Conservation (phyloP, 192 early-diverging fungal genomes). For the Gamsiella multidivaricata region DNA sequence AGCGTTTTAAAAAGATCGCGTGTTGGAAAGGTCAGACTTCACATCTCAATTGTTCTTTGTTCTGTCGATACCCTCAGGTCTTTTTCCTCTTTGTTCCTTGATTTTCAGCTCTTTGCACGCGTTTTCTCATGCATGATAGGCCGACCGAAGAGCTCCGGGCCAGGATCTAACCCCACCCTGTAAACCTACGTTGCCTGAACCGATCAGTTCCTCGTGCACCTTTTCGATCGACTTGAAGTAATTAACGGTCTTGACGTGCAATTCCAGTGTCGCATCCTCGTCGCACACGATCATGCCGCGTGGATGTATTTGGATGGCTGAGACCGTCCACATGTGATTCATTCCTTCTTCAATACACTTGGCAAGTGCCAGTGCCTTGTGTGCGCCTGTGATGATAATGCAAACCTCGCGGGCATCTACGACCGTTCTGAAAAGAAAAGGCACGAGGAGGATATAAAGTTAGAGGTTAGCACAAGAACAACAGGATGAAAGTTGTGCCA, state of each 20-base stretch:
- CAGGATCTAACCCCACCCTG: constrained; percentile 65
- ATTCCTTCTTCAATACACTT: constrained; percentile 84
- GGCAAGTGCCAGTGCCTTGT: constrained; percentile 85
- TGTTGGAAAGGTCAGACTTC: too few species aligned
- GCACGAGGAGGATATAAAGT: too few species aligned
- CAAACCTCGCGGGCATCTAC: constrained; percentile 89
- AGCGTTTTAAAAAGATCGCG: too few species aligned
- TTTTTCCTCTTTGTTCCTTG: background rate
- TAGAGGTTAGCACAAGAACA: constrained; percentile 67
- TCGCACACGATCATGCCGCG: constrained; percentile 87
- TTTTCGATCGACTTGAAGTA: constrained; percentile 91
- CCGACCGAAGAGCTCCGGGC: constrained; percentile 49
- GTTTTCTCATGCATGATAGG: constrained; percentile 45
- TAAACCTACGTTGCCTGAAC: constrained; percentile 75
- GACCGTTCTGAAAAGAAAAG: constrained; percentile 71
- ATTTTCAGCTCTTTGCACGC: background rate
- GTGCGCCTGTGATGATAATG: constrained; percentile 87
- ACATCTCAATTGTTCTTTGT: too few species aligned
- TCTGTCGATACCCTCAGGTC: too few species aligned
- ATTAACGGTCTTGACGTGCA: constrained; percentile 90
- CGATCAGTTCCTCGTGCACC: constrained; percentile 80
- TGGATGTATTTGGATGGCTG: constrained; percentile 84
- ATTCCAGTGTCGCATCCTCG: constrained; percentile 88
- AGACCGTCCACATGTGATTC: constrained; percentile 91
- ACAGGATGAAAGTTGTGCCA: too few species aligned